phyloP scores from a whole-genome alignment of 192 early-diverging fungal species.

The Pilobolus umbonatus region DNA sequence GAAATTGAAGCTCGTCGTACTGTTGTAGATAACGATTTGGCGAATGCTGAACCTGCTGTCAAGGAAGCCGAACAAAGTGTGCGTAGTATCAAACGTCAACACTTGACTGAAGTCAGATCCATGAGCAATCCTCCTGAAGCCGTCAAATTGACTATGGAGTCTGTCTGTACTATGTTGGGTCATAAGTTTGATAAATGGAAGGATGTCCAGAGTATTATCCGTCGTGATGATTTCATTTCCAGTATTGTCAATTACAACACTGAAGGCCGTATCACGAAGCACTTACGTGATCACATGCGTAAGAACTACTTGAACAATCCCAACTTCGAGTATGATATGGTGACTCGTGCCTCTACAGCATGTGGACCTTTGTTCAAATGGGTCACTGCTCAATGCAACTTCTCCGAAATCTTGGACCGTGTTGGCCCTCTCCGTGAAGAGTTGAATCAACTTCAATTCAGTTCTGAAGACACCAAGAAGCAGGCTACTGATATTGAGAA shows the following conservation, averaged over 20 bases:
- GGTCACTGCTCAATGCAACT: conserved; percentile 96
- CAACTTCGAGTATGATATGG: conserved; percentile 87
- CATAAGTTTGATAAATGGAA: conserved; percentile 88
- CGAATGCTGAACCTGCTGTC: conserved; percentile 96
- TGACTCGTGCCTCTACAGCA: conserved; percentile 96
- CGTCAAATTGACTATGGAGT: conserved; percentile 96
- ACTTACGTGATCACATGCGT: conserved; percentile 77
- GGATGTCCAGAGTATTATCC: conserved; percentile 80
- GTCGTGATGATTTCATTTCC: conserved; percentile 95
- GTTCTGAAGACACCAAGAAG: conserved; percentile 66
- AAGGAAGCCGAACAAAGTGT: conserved; percentile 92
- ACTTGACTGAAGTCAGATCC: conserved; percentile 91
- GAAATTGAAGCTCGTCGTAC: conserved; percentile 71
- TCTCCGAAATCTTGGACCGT: conserved; percentile 86
- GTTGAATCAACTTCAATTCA: conserved; percentile 75
- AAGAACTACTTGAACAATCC: conserved; percentile 76
- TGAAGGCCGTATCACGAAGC: conserved; percentile 67
- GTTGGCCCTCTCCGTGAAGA: conserved; percentile 95
- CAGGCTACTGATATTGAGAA: conserved; percentile 69
- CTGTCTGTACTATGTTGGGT: conserved; percentile 93
- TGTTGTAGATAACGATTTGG: conserved; percentile 85
- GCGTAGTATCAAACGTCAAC: conserved; percentile 92
- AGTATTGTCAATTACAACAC: conserved; percentile 97
- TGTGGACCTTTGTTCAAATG: conserved; percentile 98
- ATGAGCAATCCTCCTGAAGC: conserved; percentile 97